These are phyloP conservation scores for Suillus fuscotomentosus DNA, from an alignment of 768 basidiomycete genomes.

Conservation along the genomic window DNA sequence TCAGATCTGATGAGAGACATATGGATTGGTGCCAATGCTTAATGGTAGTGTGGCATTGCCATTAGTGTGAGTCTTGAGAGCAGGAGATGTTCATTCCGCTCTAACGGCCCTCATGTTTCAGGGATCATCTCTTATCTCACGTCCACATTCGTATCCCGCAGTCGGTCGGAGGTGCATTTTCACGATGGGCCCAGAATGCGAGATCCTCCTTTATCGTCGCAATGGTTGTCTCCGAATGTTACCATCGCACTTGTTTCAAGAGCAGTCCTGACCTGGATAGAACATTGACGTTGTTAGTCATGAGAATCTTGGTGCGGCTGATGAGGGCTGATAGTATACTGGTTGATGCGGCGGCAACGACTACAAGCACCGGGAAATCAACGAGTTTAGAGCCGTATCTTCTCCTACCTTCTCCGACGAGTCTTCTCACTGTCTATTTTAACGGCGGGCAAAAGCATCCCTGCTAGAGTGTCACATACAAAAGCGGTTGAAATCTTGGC, in stretches of 20 bases:
- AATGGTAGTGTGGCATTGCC: not conserved
- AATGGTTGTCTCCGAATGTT: slow-evolving; percentile 8
- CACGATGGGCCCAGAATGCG: slow-evolving; percentile 12
- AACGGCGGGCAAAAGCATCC: not conserved
- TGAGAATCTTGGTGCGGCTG: slow-evolving; percentile 22
- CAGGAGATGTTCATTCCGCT: not conserved
- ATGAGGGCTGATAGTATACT: slow-evolving; percentile 4
- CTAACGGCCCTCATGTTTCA: slow-evolving; percentile 1
- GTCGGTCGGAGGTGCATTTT: slow-evolving; percentile 4
- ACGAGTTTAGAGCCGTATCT: slow-evolving; percentile 7
- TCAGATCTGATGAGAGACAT: slow-evolving; percentile 1
- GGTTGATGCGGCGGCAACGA: slow-evolving; percentile 11
- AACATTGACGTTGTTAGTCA: slow-evolving; percentile 12
- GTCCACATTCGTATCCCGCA: not conserved
- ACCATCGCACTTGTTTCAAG: slow-evolving; percentile 8
- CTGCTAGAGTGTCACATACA: slow-evolving; percentile 3
- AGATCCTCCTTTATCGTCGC: slow-evolving; percentile 17
- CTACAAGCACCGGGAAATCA: slow-evolving; percentile 22
- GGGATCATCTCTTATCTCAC: slow-evolving; percentile 4
- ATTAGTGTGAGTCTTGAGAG: not conserved
- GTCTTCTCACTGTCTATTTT: slow-evolving; percentile 28
- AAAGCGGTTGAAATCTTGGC: not conserved
- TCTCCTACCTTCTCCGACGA: slow-evolving; percentile 10
- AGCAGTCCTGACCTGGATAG: slow-evolving; percentile 6
- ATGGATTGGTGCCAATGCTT: not conserved